Conservation (phyloP, 1,139 yeast genomes). For the Eremothecium cymbalariae region DNA sequence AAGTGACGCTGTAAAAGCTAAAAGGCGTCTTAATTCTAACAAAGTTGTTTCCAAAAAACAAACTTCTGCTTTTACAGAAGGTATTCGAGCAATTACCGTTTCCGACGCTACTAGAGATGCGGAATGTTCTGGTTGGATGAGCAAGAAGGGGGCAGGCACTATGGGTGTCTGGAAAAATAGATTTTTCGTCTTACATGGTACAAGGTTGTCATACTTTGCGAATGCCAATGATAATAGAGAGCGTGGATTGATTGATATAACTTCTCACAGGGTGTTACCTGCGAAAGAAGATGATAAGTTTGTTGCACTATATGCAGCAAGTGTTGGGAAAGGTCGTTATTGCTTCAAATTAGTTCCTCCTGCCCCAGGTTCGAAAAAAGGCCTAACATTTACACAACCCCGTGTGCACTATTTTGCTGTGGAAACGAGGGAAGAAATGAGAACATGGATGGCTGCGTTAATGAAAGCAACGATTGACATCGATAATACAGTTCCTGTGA, state of each 20-base stretch:
- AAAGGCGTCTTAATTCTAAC: conserved; percentile 24
- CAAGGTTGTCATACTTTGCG: conserved; percentile 80
- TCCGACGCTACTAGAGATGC: conserved; percentile 72
- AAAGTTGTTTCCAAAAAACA: conserved; percentile 40
- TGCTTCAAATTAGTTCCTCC: conserved; percentile 95
- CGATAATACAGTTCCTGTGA: conserved; percentile 86
- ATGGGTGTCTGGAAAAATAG: conserved; percentile 86
- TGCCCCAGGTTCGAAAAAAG: conserved; percentile 93
- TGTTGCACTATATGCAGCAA: conserved; percentile 81
- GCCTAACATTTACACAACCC: conserved; percentile 92
- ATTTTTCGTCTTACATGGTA: conserved; percentile 84
- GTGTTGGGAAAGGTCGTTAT: conserved; percentile 85
- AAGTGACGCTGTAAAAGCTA: conserved; percentile 29
- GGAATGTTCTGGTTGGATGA: conserved; percentile 88
- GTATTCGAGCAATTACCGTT: conserved; percentile 69
- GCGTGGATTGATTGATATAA: conserved; percentile 88
- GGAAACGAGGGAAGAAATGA: conserved; percentile 83
- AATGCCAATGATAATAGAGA: conserved; percentile 76
- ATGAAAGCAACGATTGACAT: conserved; percentile 95
- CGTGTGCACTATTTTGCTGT: conserved; percentile 94
- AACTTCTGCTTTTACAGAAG: conserved; percentile 92
- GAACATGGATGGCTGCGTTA: conserved; percentile 90
- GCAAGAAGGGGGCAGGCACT: conserved; percentile 80
- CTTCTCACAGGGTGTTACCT: conserved; percentile 86
- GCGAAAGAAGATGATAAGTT: conserved; percentile 66